Base-by-base conservation (phyloP, 139 green algal species). In the Volvox africanus region DNA sequence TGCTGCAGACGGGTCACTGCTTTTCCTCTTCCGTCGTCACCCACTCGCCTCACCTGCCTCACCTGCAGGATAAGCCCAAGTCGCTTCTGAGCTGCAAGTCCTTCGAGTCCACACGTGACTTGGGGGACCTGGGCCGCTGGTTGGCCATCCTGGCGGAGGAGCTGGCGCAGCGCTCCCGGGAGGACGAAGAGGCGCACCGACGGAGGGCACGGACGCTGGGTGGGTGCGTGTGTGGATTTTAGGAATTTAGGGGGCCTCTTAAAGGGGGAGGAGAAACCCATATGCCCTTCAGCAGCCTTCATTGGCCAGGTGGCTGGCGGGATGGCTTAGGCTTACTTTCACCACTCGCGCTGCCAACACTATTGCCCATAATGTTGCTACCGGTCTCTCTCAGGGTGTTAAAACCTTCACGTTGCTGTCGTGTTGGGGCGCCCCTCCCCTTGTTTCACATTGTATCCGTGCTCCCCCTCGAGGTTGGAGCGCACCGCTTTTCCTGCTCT, bases 141-240 rank as follows among this genome's bases (percentile, higher is more conserved):
- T 55, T 97, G 78, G 1, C 0, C 21, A 94, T 98, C 5, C 93
- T 98, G 92, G 94, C 94, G 26, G 93, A 96, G 67, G 97, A 99
- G 94, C 94, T 99, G 90, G 94, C 92, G 12, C 82, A 92, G 12
- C 88, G 97, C 26, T 91, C 97, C 91, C 78, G 79, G 0, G 91
- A 93, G 0, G 96, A 98, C 90, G 92, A 95, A 28, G 92, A 33
- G 22, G 78, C 94, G 32, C 79, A 97, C 82, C 67, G 89, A 0
- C 89, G 97, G 0, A 75, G 91, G 13, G 88, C 96, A 6, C 86
- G 86, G 24, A 96, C 92, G 65, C 95, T 98, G 12, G 78, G 79
- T 80, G 62, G 55, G 44, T 80, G 75, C n/a, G 73, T 0, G 11
- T 33, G 55, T 75, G 65, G n/a, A 30, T 55, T 73, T 55, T 55